Evolutionary conservation across 805 yeast species (phyloP).

Genomic region (Suhomyces kilbournensis): DNA sequence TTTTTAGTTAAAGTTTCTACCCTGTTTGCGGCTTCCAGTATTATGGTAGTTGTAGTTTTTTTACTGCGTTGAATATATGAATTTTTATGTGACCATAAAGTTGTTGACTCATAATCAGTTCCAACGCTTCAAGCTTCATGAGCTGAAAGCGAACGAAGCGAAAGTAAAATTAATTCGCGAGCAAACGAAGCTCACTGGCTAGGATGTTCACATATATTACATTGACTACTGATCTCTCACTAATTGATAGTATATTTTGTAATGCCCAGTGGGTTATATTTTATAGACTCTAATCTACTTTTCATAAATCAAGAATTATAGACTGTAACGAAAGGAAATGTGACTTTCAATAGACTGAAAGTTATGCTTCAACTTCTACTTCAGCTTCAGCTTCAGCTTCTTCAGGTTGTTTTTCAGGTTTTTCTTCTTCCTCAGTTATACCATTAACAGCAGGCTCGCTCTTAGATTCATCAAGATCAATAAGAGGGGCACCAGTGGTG

Average conservation of each 20-base stretch:
- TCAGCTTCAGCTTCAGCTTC: conserved; percentile 9
- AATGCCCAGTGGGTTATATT: too few relatives aligned
- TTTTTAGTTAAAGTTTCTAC: too few relatives aligned
- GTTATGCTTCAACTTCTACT: conserved; percentile 12
- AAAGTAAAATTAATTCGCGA: too few relatives aligned
- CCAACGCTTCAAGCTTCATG: too few relatives aligned
- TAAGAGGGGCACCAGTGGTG: conserved; percentile 16
- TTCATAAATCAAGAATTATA: background rate
- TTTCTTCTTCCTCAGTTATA: conserved; percentile 30
- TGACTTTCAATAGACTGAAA: background rate
- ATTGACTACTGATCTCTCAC: background rate
- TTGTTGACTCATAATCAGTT: too few relatives aligned
- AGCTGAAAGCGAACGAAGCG: too few relatives aligned
- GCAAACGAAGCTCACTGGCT: too few relatives aligned
- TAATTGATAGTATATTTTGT: background rate
- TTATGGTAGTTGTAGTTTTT: too few relatives aligned
- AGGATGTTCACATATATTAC: too few relatives aligned
- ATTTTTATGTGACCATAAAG: too few relatives aligned
- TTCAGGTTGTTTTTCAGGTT: conserved; percentile 5
- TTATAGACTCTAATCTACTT: background rate
- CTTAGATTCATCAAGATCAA: conserved; percentile 12
- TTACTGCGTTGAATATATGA: too few relatives aligned
- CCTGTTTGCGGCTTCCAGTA: too few relatives aligned
- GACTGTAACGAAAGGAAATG: background rate
- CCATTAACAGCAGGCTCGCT: conserved; percentile 6